Evolutionary conservation across 352 stramenopile species (phyloP).

Genomic region (Pythium plurisporium): DNA sequence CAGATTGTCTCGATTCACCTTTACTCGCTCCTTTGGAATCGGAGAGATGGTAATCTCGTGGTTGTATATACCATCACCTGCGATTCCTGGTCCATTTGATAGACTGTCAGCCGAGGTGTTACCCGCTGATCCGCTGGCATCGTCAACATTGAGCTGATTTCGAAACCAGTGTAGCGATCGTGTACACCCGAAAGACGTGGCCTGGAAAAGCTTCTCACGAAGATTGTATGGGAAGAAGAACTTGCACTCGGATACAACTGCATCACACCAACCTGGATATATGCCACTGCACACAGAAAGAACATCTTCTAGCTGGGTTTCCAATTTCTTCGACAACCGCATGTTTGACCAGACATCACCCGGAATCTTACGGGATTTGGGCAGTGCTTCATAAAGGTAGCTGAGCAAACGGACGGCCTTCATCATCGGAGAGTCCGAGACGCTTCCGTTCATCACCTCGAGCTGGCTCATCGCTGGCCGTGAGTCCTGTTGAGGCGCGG

Average conservation of each 20-base stretch:
- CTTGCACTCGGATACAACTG: slow-evolving; percentile 66
- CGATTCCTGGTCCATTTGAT: slow-evolving; percentile 21
- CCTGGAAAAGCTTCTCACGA: slow-evolving; percentile 66
- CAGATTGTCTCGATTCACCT: slow-evolving; percentile 72
- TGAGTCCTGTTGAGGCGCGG: not conserved
- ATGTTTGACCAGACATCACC: slow-evolving; percentile 58
- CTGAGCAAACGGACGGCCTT: slow-evolving; percentile 45
- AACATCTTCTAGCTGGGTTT: slow-evolving; percentile 76
- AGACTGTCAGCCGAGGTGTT: slow-evolving; percentile 2
- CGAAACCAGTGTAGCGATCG: slow-evolving; percentile 81
- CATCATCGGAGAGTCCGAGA: slow-evolving; percentile 10
- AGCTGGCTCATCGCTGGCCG: not conserved
- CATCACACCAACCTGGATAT: slow-evolving; percentile 77
- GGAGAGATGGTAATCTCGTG: slow-evolving; percentile 80
- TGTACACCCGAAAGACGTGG: slow-evolving; percentile 75
- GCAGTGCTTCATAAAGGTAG: slow-evolving; percentile 42
- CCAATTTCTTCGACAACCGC: slow-evolving; percentile 76
- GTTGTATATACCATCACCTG: slow-evolving; percentile 47
- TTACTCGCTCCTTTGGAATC: slow-evolving; percentile 84
- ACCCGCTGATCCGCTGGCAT: slow-evolving; percentile 8
- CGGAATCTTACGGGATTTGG: slow-evolving; percentile 21
- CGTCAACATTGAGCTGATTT: slow-evolving; percentile 59
- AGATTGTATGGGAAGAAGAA: slow-evolving; percentile 80
- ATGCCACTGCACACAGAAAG: slow-evolving; percentile 79
- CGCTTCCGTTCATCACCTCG: not conserved